Evolutionary conservation across 2,329 filamentous ascomycete genomes (phyloP).

Genomic region (Talaromyces verruculosus): DNA sequence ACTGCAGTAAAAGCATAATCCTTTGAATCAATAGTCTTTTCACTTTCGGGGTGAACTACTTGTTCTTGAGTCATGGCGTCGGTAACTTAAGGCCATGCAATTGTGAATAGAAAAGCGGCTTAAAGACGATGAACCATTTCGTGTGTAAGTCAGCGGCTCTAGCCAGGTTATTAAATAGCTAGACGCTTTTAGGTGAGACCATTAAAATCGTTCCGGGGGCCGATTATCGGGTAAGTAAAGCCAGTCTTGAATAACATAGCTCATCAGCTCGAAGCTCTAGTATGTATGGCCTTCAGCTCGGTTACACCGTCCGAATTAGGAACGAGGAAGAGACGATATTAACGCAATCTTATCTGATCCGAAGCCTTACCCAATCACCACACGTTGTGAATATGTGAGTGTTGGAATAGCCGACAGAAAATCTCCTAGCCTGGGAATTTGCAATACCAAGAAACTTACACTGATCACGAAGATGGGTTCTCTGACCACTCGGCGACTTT

Average conservation of each 20-base stretch:
- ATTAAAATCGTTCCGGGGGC: too few species aligned
- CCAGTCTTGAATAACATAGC: too few species aligned
- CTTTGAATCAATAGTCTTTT: neutral
- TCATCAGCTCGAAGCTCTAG: neutral
- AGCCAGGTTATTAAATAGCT: too few species aligned
- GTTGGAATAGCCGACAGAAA: neutral
- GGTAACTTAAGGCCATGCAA: too few species aligned
- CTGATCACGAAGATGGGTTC: too few species aligned
- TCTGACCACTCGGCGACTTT: neutral
- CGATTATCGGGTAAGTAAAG: too few species aligned
- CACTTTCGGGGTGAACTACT: neutral
- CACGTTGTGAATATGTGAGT: neutral
- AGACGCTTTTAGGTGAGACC: too few species aligned
- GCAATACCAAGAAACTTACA: neutral
- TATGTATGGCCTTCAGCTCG: neutral
- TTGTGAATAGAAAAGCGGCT: too few species aligned
- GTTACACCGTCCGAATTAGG: neutral
- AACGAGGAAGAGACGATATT: neutral
- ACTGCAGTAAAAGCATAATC: neutral
- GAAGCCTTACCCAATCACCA: neutral
- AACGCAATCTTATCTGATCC: neutral
- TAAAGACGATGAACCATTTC: too few species aligned
- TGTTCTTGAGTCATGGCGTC: neutral
- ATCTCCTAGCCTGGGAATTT: neutral
- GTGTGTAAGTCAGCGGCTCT: too few species aligned